Percentiles rank a stretch among this genome's conserved stretches.
Conservation (phyloP, 495 filamentous ascomycete species). For the Neurospora pannonica region DNA sequence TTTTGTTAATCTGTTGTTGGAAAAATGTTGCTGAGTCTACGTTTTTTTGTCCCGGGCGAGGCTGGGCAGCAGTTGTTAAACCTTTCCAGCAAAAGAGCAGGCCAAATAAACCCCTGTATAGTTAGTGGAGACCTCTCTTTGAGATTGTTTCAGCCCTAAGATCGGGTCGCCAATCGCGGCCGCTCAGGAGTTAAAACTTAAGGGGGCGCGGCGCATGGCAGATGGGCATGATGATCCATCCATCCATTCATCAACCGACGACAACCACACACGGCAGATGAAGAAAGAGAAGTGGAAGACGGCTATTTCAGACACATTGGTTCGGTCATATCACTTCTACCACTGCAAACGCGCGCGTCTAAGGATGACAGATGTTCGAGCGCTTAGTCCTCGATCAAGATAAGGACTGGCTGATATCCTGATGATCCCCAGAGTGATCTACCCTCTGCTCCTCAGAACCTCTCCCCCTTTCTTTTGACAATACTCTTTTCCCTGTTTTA, state of each 20-base stretch:
- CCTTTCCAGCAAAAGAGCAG: background rate
- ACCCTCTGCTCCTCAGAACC: background rate
- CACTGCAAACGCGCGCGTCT: background rate
- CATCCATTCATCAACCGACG: background rate
- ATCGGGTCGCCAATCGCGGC: background rate
- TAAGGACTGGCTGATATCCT: background rate
- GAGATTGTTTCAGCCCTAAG: background rate
- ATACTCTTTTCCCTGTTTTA: too few species aligned
- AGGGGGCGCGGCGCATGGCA: background rate
- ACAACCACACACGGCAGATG: background rate
- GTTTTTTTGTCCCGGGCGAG: too few species aligned
- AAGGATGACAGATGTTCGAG: background rate
- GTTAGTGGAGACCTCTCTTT: background rate
- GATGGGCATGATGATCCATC: background rate
- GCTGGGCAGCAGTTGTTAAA: background rate
- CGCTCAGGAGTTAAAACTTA: background rate
- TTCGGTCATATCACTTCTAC: background rate
- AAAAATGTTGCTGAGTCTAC: too few species aligned
- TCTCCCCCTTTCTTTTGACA: too few species aligned
- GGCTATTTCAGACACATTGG: background rate
- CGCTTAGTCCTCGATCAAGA: background rate
- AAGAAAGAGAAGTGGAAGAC: background rate
- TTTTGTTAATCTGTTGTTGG: too few species aligned
- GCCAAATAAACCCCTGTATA: background rate
- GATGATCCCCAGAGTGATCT: background rate